Evolutionary conservation across 768 basidiomycete genomes (phyloP).

Genomic region (Baorangia bicolor): DNA sequence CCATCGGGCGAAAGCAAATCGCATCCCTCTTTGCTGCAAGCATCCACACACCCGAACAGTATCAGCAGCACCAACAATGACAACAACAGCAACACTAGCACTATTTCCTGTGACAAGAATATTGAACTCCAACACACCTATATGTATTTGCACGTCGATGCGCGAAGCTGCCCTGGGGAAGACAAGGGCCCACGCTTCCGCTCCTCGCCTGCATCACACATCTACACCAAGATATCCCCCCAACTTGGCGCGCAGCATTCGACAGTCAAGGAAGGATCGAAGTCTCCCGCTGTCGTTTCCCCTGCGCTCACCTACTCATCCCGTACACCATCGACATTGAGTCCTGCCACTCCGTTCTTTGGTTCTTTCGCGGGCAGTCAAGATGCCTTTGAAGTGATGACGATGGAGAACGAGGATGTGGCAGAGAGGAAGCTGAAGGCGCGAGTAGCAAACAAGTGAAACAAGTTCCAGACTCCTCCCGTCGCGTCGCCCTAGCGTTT

Average conservation of each 20-base stretch:
- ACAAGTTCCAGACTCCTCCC: background rate
- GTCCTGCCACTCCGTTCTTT: slow-evolving; percentile 72
- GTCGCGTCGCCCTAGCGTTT: background rate
- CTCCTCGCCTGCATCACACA: slow-evolving; percentile 10
- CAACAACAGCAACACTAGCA: slow-evolving; percentile 24
- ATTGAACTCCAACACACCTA: slow-evolving; percentile 17
- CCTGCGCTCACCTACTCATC: slow-evolving; percentile 71
- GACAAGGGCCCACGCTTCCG: slow-evolving; percentile 6
- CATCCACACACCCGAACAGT: slow-evolving; percentile 24
- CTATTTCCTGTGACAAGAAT: slow-evolving; percentile 17
- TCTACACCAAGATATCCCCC: slow-evolving; percentile 13
- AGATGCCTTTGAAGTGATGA: slow-evolving; percentile 32
- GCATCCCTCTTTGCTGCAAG: slow-evolving; percentile 13
- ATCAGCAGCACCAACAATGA: slow-evolving; percentile 21
- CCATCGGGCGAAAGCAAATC: slow-evolving; percentile 2
- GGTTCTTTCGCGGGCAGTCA: slow-evolving; percentile 45
- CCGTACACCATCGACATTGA: slow-evolving; percentile 61
- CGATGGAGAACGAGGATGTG: slow-evolving; percentile 22
- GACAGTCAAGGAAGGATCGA: slow-evolving; percentile 31
- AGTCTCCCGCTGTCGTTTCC: slow-evolving; percentile 58
- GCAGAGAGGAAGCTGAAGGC: slow-evolving; percentile 26
- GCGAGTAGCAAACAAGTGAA: slow-evolving; percentile 18
- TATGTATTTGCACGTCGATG: slow-evolving; percentile 26
- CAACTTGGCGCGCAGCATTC: slow-evolving; percentile 14
- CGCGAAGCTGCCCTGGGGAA: slow-evolving; percentile 2